These are phyloP conservation scores for Lasiosphaeriaceae sp. DNA, from an alignment of 495 filamentous ascomycete genomes.

Conservation along the genomic window DNA sequence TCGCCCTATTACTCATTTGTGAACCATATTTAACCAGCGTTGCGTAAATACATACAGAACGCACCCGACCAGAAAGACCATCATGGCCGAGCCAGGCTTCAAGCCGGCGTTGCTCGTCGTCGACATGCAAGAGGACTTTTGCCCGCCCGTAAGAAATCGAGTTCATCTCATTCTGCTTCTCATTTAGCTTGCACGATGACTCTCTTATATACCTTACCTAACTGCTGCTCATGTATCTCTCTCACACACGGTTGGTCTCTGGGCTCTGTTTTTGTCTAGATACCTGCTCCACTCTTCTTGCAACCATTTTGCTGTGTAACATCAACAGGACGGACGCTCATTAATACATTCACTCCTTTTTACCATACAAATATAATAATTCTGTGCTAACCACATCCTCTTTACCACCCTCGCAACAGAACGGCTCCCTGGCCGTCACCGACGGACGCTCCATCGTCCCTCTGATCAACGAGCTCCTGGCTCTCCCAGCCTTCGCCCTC, in stretches of 20 bases:
- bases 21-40: neutral
- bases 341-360: too few relatives aligned
- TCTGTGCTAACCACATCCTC: neutral
- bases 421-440: slow-evolving; percentile 76
- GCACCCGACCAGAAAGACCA: neutral
- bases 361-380: too few relatives aligned
- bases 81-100: slow-evolving; percentile 16
- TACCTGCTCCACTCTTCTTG: too few relatives aligned
- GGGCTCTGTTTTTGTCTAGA: too few relatives aligned
- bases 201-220: too few relatives aligned
- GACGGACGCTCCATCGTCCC: slow-evolving; percentile 65
- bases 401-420: slow-evolving; percentile 40
- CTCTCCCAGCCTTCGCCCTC: slow-evolving; percentile 60
- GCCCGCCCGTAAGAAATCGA: slow-evolving; percentile 64
- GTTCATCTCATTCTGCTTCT: neutral
- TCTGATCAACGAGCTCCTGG: slow-evolving; percentile 71
- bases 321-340: too few relatives aligned
- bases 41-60: too few relatives aligned
- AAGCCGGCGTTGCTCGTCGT: slow-evolving; percentile 60
- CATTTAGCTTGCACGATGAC: too few relatives aligned
- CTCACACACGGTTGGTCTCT: too few relatives aligned
- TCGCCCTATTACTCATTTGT: too few relatives aligned
- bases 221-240: too few relatives aligned
- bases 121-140: slow-evolving; percentile 96
- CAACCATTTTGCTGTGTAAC: too few relatives aligned